A percentile compares a stretch with the other conserved stretches of the same genome.
Evolutionary conservation across 768 basidiomycete species (phyloP).

Genomic region (Lepiota venenata): DNA sequence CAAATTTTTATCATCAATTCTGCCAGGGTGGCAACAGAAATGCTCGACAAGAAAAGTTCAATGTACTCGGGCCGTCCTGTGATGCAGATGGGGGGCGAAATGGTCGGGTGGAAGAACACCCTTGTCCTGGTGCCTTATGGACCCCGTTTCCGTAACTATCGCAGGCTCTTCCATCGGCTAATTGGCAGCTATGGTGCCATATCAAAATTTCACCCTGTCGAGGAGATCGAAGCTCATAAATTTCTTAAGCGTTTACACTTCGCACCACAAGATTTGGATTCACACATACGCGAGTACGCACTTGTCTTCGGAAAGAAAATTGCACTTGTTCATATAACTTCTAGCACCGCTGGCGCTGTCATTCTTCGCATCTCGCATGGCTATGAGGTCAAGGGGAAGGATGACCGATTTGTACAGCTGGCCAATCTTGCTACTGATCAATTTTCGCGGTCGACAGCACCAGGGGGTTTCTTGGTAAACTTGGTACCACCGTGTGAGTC

Average conservation of each 20-base stretch:
- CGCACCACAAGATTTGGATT: conserved; percentile 28
- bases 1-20: conserved; percentile 44
- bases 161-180: conserved; percentile 37
- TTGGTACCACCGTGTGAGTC: conserved; percentile 41
- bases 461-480: conserved; percentile 46
- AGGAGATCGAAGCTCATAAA: conserved; percentile 35
- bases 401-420: conserved; percentile 36
- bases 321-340: no score
- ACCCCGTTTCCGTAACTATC: conserved; percentile 35
- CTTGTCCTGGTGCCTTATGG: conserved; percentile 35
- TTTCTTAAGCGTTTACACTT: conserved; percentile 36
- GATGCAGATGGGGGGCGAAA: conserved; percentile 37
- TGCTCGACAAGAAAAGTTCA: conserved; percentile 49
- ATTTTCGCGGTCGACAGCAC: conserved; percentile 37
- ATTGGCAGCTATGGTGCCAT: conserved; percentile 37
- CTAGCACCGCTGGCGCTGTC: conserved; percentile 39
- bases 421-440: conserved; percentile 36
- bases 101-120: conserved; percentile 37
- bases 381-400: conserved; percentile 33
- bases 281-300: conserved; percentile 35
- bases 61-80: conserved; percentile 55
- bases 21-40: conserved; percentile 34
- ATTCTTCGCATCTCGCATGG: conserved; percentile 44
- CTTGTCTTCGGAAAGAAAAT: no score
- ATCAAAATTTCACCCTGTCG: conserved; percentile 33